These are phyloP conservation scores for Sclerotinia trifoliorum DNA, from an alignment of 2,329 filamentous ascomycete genomes.

Conservation along the genomic window DNA sequence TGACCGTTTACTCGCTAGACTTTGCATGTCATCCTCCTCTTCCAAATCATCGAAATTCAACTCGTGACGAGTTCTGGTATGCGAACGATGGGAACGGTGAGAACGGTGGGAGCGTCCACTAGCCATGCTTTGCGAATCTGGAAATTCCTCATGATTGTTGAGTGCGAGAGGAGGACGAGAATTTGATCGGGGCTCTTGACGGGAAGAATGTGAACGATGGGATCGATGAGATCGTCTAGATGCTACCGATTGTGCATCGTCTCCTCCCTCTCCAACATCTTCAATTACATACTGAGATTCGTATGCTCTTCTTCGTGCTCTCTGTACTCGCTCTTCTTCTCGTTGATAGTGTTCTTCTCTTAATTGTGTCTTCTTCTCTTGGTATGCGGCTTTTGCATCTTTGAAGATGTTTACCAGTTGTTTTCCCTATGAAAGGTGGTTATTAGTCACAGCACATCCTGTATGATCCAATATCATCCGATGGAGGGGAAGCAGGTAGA, in stretches of 20 bases:
- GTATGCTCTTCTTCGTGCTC: conserved; percentile 42
- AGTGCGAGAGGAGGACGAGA: conserved; percentile 24
- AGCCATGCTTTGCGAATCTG: conserved; percentile 14
- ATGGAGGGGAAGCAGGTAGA: conserved; percentile 12
- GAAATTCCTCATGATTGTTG: conserved; percentile 16
- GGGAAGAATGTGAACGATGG: conserved; percentile 27
- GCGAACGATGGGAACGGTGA: conserved; percentile 23
- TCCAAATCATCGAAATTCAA: conserved; percentile 10
- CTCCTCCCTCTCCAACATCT: not conserved
- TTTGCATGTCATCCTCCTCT: conserved; percentile 19
- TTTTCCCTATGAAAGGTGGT: conserved; percentile 64
- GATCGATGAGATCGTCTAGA: conserved; percentile 28
- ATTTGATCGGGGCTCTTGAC: conserved; percentile 9
- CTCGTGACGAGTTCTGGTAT: conserved; percentile 13
- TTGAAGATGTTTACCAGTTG: conserved; percentile 88
- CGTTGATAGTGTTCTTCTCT: conserved; percentile 65
- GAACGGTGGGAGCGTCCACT: conserved; percentile 25
- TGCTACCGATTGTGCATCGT: conserved; percentile 20
- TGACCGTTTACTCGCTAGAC: conserved; percentile 19
- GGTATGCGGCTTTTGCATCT: conserved; percentile 84
- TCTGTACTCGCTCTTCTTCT: conserved; percentile 58
- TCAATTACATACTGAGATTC: conserved; percentile 46
- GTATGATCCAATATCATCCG: conserved; percentile 1
- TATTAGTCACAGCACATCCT: conserved; percentile 25
- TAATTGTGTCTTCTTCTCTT: conserved; percentile 81